Percentiles rank a stretch among this genome's conserved stretches.
Conservation (phyloP, 306 rosid genomes). For the Cicer arietinum region DNA sequence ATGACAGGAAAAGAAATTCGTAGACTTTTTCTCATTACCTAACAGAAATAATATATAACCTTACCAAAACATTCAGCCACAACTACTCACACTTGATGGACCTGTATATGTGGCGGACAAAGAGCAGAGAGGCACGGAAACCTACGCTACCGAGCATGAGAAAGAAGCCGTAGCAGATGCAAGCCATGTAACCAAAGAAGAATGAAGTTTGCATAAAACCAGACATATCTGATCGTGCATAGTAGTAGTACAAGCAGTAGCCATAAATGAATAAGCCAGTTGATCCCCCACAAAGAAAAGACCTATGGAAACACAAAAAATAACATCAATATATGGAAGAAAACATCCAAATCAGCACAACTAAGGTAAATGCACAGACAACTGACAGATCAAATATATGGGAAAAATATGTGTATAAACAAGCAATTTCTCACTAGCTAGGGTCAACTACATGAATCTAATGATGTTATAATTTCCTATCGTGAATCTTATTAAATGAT, state of each 20-base stretch:
- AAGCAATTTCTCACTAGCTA: not conserved
- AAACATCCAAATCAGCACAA: not conserved
- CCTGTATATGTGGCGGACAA: constrained; percentile 94
- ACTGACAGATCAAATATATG: not conserved
- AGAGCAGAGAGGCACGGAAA: constrained; percentile 87
- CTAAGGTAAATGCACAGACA: not conserved
- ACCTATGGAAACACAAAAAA: constrained; percentile 55
- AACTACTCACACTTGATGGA: constrained; percentile 95
- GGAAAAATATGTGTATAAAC: not conserved
- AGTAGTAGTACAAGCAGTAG: constrained; percentile 93
- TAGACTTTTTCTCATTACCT: constrained; percentile 46
- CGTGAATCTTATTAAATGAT: not conserved
- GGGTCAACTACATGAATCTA: constrained; percentile 1
- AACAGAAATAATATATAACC: constrained; percentile 44
- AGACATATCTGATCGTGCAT: constrained; percentile 93
- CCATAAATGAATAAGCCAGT: constrained; percentile 97
- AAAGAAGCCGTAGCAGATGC: constrained; percentile 98
- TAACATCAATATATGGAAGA: not conserved
- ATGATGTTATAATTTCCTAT: not conserved
- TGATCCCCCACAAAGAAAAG: constrained; percentile 96
- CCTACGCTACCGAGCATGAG: constrained; percentile 96
- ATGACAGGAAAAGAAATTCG: constrained; percentile 47
- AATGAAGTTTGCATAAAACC: constrained; percentile 97
- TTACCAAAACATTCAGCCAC: constrained; percentile 42
- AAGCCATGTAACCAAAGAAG: constrained; percentile 98